Evolutionary conservation across 1,139 yeast species (phyloP).

Genomic region (Pneumocystis carinii): DNA sequence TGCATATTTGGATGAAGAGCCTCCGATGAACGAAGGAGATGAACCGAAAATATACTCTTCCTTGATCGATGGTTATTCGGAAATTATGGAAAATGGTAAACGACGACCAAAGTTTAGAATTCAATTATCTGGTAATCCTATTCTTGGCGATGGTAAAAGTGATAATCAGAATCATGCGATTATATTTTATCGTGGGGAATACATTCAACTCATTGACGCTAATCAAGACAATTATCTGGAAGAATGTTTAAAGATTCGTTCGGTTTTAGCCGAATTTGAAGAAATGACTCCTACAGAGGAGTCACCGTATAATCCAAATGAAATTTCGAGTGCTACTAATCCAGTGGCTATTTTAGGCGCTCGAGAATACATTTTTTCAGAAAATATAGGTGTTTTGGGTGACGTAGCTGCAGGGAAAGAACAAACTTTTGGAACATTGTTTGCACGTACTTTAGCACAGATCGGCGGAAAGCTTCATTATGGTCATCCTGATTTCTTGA

Average conservation of each 20-base stretch:
- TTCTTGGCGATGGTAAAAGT: conserved; percentile 98
- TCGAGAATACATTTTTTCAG: conserved; percentile 97
- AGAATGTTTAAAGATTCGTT: conserved; percentile 95
- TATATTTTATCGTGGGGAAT: conserved; percentile 97
- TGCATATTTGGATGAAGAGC: conserved; percentile 93
- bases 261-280: conserved; percentile 94
- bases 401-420: conserved; percentile 99
- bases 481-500: conserved; percentile 98
- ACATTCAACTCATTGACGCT: conserved; percentile 93
- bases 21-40: conserved; percentile 80
- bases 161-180: conserved; percentile 97
- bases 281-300: conserved; percentile 61
- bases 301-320: conserved; percentile 33
- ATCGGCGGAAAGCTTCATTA: conserved; percentile 98
- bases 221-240: conserved; percentile 96
- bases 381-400: conserved; percentile 96
- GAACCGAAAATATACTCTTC: conserved; percentile 96
- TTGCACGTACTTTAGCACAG: conserved; percentile 94
- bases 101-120: conserved; percentile 97
- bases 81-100: conserved; percentile 91
- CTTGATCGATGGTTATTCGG: conserved; percentile 96
- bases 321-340: conserved; percentile 29
- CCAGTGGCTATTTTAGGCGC: conserved; percentile 99
- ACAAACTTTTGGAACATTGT: conserved; percentile 96
- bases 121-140: conserved; percentile 96